Conservation (phyloP, 1,139 yeast genomes). For the Sugiyamaella novakii region DNA sequence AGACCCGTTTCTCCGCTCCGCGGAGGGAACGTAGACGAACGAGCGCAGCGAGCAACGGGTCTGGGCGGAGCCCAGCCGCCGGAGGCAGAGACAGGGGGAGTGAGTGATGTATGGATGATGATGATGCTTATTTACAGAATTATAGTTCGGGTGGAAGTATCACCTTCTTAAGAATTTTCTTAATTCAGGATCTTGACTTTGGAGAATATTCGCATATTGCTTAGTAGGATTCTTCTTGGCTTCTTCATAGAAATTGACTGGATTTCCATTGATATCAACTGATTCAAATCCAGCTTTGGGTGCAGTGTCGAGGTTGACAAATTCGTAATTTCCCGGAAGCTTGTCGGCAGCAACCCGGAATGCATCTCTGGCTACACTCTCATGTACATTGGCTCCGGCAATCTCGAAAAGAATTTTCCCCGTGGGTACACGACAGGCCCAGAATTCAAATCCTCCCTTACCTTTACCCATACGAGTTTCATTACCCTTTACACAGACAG, state of each 20-base stretch:
- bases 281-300: constrained; percentile 68
- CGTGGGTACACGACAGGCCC: constrained; percentile 96
- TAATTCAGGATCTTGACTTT: constrained; percentile 42
- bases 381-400: constrained; percentile 76
- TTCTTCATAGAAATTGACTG: constrained; percentile 57
- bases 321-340: constrained; percentile 90
- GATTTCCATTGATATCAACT: constrained; percentile 48
- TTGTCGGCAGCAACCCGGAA: constrained; percentile 89
- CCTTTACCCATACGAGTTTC: constrained; percentile 99
- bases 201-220: constrained; percentile 44
- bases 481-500: constrained; percentile 95
- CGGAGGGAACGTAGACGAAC: too few relatives aligned
- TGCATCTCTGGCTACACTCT: constrained; percentile 87
- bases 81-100: too few relatives aligned
- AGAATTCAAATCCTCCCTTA: constrained; percentile 95
- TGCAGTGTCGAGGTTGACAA: constrained; percentile 65
- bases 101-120: too few relatives aligned
- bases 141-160: too few relatives aligned
- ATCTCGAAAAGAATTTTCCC: constrained; percentile 92
- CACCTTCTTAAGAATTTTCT: constrained; percentile 40
- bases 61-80: too few relatives aligned
- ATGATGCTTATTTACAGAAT: too few relatives aligned
- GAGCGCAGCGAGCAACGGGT: too few relatives aligned
- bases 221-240: constrained; percentile 67
- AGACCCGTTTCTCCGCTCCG: too few relatives aligned